Base-by-base conservation (phyloP, 129 eudicot species). In the Mikania micrantha region DNA sequence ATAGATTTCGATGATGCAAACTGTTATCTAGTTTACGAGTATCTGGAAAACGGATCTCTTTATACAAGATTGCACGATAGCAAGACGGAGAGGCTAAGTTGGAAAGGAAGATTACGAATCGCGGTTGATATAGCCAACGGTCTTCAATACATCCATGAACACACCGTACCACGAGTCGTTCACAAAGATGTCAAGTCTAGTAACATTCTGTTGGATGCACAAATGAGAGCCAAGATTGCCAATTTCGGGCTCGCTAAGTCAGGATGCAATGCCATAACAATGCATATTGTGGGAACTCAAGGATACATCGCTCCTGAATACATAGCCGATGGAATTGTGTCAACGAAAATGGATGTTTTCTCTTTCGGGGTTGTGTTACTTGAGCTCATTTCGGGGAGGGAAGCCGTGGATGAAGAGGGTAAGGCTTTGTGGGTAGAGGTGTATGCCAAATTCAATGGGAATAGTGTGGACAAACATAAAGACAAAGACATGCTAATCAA, bases 191-290 rank as follows among this genome's bases (percentile, higher is more conserved):
- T 93, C 64, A 93, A 86, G 65, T 84, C 81, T 75, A 84, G 92
- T 81, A 93, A 93, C 60, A 93, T 93, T 74, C 88, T 93, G 75
- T 59, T 93, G 57, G 98, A 93, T 69, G 32, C 79, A 21, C 78
- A 80, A 74, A 86, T 88, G 95, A 64, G 98, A 65, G 98, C 96
- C 67, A 93, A 88, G 61, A 86, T 93, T 45, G 98, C 98, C 32
- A 93, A 88, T 69, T 93, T 93, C 3, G 98, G 98, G 71, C 85
- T 93, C n/a, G 98, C 96, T 9, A 88, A 84, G 74, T 88, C 96
- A 0, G 98, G 98, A 38, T 86, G 95, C 90, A 88, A 93, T 45
- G 98, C 98, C 56, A 93, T 93, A 59, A 93, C 98, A 31, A 86
- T 79, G 91, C 98, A 93, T 85, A 88, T 93, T 42, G 95, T 88